Evolutionary conservation across 805 yeast genomes (phyloP).

Genomic region (Wickerhamiella alocasiicola): DNA sequence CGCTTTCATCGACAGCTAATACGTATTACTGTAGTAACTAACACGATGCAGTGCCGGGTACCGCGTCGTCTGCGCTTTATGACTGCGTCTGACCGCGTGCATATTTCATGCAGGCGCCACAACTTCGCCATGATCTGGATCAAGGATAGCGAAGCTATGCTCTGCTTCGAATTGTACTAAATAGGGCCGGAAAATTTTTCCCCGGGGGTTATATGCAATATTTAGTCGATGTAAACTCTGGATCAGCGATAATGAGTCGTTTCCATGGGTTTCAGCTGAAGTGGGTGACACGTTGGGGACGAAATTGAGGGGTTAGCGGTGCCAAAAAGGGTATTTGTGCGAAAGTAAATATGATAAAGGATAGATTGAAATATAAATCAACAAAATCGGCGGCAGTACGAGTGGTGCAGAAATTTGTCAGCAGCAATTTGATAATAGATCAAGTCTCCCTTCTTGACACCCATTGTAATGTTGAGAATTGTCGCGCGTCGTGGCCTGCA

Average conservation of each 20-base stretch:
- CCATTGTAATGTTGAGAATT: slow-evolving; percentile 1
- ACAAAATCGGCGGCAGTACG: not conserved
- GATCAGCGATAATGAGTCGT: too few relatives aligned
- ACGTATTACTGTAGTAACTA: too few relatives aligned
- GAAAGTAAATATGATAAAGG: not conserved
- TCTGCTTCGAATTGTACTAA: not conserved
- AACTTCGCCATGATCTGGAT: slow-evolving; percentile 8
- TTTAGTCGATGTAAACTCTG: too few relatives aligned
- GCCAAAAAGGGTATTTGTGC: not conserved
- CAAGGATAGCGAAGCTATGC: not conserved
- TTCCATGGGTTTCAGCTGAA: too few relatives aligned
- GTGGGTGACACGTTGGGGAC: too few relatives aligned
- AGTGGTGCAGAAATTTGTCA: slow-evolving; percentile 7
- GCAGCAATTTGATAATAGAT: slow-evolving; percentile 10
- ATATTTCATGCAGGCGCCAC: too few relatives aligned
- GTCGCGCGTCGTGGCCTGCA: slow-evolving; percentile 10
- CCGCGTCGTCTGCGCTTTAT: too few relatives aligned
- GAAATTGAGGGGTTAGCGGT: too few relatives aligned
- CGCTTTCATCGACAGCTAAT: too few relatives aligned
- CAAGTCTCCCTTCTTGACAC: not conserved
- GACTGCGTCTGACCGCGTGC: too few relatives aligned
- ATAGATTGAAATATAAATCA: not conserved
- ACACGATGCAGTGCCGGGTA: too few relatives aligned
- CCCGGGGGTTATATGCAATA: not conserved
- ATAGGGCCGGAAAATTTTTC: not conserved